Evolutionary conservation across 2,329 filamentous ascomycete species (phyloP).

Genomic region (Aschersonia sp.): DNA sequence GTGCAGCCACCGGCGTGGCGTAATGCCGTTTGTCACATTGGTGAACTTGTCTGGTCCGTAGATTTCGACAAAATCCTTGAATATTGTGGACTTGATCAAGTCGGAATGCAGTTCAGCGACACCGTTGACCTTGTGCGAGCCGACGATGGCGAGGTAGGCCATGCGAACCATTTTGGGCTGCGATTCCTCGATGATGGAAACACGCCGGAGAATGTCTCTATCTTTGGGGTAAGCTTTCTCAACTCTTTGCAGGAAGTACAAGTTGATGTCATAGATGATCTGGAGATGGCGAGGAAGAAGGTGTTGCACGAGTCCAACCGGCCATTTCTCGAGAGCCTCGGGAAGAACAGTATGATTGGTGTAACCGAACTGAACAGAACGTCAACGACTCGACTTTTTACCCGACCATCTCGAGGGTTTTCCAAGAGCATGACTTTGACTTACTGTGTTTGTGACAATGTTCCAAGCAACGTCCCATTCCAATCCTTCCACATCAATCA

Average conservation of each 20-base stretch:
- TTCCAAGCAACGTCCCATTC: slow-evolving; percentile 89
- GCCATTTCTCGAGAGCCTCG: slow-evolving; percentile 97
- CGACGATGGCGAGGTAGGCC: slow-evolving; percentile 89
- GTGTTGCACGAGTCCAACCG: slow-evolving; percentile 81
- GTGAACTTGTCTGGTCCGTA: slow-evolving; percentile 97
- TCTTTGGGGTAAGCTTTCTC: slow-evolving; percentile 86
- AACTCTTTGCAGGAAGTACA: slow-evolving; percentile 81
- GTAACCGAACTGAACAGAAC: slow-evolving; percentile 62
- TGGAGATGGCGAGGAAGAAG: slow-evolving; percentile 87
- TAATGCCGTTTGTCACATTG: slow-evolving; percentile 97
- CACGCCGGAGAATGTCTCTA: slow-evolving; percentile 66
- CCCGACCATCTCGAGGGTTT: no score
- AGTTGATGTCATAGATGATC: slow-evolving; percentile 97
- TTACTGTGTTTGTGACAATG: slow-evolving; percentile 55
- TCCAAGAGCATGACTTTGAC: slow-evolving; percentile 10
- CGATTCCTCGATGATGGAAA: slow-evolving; percentile 97
- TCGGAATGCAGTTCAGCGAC: slow-evolving; percentile 97
- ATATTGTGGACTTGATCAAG: slow-evolving; percentile 96
- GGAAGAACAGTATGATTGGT: slow-evolving; percentile 98
- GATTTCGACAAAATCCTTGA: slow-evolving; percentile 94
- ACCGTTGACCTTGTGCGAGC: slow-evolving; percentile 98
- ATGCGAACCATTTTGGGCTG: slow-evolving; percentile 97
- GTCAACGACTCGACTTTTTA: background rate
- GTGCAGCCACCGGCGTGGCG: slow-evolving; percentile 88
- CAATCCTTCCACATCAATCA: slow-evolving; percentile 78